Evolutionary conservation across 2,329 filamentous ascomycete genomes (phyloP).

Genomic region (Scytalidium lignicola): DNA sequence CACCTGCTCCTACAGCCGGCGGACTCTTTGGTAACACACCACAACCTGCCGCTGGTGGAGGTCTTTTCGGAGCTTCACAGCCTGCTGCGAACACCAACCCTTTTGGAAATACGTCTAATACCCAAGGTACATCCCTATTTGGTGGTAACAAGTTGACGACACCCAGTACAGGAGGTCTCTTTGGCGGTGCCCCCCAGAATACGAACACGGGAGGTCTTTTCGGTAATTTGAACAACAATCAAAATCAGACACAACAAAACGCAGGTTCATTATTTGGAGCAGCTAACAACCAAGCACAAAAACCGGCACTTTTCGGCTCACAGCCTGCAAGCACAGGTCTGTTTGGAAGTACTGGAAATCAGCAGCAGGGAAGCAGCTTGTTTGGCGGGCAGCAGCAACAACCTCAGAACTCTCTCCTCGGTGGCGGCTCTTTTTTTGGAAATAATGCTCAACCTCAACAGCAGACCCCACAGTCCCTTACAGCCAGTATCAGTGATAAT

Average conservation of each 20-base stretch:
- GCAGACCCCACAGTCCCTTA: slow-evolving; percentile 57
- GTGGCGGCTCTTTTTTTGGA: slow-evolving; percentile 56
- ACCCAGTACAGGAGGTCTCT: slow-evolving; percentile 12
- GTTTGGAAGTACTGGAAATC: slow-evolving; percentile 40
- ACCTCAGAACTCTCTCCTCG: slow-evolving; percentile 57
- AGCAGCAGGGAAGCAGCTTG: slow-evolving; percentile 21
- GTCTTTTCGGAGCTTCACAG: slow-evolving; percentile 35
- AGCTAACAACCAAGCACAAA: slow-evolving; percentile 46
- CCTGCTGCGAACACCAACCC: slow-evolving; percentile 32
- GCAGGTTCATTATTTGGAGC: slow-evolving; percentile 45
- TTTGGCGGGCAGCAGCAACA: slow-evolving; percentile 33
- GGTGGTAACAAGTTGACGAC: slow-evolving; percentile 21
- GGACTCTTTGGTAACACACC: slow-evolving; percentile 19
- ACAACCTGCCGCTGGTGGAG: slow-evolving; percentile 28
- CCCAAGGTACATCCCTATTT: slow-evolving; percentile 41
- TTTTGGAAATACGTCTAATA: slow-evolving; percentile 34
- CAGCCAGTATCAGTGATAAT: slow-evolving; percentile 74
- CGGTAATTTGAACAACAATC: slow-evolving; percentile 33
- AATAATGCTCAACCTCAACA: slow-evolving; percentile 49
- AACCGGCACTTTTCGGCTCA: slow-evolving; percentile 51
- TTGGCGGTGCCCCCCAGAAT: slow-evolving; percentile 27
- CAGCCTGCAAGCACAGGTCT: slow-evolving; percentile 43
- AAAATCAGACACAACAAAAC: slow-evolving; percentile 31
- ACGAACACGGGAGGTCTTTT: slow-evolving; percentile 42
- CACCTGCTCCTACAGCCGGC: slow-evolving; percentile 16